Base-by-base conservation (phyloP, 176 grass and related monocot genomes). In the Hordeum marinum region DNA sequence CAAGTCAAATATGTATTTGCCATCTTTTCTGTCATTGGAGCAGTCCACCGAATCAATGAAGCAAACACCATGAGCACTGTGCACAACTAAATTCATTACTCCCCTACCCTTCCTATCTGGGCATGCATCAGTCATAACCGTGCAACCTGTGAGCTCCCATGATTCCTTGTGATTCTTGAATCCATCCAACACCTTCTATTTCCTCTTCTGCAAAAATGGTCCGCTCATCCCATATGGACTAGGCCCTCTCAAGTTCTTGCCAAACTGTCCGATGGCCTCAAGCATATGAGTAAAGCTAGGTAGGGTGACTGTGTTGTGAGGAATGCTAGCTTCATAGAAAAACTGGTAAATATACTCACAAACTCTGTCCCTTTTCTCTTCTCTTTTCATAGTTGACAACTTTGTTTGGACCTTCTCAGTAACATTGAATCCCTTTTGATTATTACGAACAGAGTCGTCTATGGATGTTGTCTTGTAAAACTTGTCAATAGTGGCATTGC, bases 271-370 rank as follows among this genome's bases (percentile, higher is more conserved):
- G 29, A 82, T 82, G 11, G 62, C 40, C 48, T 82, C 59, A 24
- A 69, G 23, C 36, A 82, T 82, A 40, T 21, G 3, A 29, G 58
- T 6, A 20, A n/a, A 64, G 8, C 57, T 59, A 59, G 57, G 57
- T 3, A 23, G 57, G 21, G 57, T 59, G 21, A 59, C 57, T 23
- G 21, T 59, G 21, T 59, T 59, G 57, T 59, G 57, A 3, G 20
- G 57, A n/a, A 59, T 59, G 21, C 57, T 21, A 59, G 57, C 57
- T 59, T 59, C 57, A 24, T 59, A 59, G 21, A 59, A 59, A 43
- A 81, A 81, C 11, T 69, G 24, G 2, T 32, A 57, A 50, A 82
- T 82, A 23, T 82, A 82, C 13, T 42, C 79, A n/a, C 40, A 82
- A 46, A 62, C 79, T 50, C 2, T 20, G 3, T 66, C 39, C 32